Evolutionary conservation across 345 rosid species (phyloP), one percentile per base, ranked within the genome.

Genomic region (Eucalyptus marginata): DNA sequence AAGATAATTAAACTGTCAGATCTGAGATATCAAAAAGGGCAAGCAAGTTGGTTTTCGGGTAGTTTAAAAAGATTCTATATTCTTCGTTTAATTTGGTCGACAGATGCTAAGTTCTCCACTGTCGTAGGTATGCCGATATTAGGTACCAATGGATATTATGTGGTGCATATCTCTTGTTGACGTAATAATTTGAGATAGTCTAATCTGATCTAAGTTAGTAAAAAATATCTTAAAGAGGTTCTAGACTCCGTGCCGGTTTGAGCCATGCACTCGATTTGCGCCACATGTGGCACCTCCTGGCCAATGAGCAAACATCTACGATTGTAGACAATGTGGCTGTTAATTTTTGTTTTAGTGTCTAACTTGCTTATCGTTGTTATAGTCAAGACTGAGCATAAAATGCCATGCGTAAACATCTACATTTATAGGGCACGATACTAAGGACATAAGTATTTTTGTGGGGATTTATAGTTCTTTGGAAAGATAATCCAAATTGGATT

Each of bases 1-100:
- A 71, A 36, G 7, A 36, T 36, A 18, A 20, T 36, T 36, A 6
- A 18, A 20, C 0, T 0, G 1, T 3, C 8, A 4, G 2, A 36
- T 36, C 0, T 8, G 4, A 33, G 7, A 68, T 17, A 33, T 11
- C 8, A 2, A 40, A 71, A 71, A 20, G 46, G 27, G 12, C 3
- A 71, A 14, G 1, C 81, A 5, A 33, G 7, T 71, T 71, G 29
- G 47, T 10, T 76, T 40, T 40, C 25, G 3, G 29, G 47, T 76
- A 22, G 15, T 6, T 20, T 2, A 0, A 9, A 40, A 76, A 76
- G 47, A 76, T 43, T 76, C 1, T 12, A 11, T 40, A 25, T 11
- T 40, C 29, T 10, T 76, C 5, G 0, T 76, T 20, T 40, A 22
- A 76, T 40, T 40, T 2, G 16, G 47, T 76, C 0, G 2, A 24